phyloP scores from a whole-genome alignment of 148 eudicot genomes.

The Rhododendron molle region DNA sequence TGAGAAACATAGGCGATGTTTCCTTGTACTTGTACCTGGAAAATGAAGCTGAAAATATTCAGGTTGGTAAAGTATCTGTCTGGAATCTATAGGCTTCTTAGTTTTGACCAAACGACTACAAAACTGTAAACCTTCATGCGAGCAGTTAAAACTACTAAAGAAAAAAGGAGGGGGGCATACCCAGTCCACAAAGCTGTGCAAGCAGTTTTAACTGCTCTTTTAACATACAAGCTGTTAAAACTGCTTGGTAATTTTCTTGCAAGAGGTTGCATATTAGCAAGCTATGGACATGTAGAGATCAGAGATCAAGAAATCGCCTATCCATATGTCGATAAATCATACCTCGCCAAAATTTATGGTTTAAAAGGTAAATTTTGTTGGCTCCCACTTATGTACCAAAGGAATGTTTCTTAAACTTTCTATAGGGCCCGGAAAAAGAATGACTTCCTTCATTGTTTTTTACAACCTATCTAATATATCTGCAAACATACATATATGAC shows the following conservation, averaged over 20 bases:
- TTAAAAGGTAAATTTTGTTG: background rate
- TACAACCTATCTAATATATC: background rate
- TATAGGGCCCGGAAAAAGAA: background rate
- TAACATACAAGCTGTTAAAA: background rate
- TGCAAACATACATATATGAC: background rate
- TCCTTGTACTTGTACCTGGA: constrained; percentile 49
- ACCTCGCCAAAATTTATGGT: background rate
- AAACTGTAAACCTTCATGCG: background rate
- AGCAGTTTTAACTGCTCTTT: too few species aligned
- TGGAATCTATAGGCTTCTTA: background rate
- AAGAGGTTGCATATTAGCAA: background rate
- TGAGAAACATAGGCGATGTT: constrained; percentile 62
- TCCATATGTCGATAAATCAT: background rate
- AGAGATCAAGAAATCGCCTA: background rate
- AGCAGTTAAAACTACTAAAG: background rate
- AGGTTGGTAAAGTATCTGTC: background rate
- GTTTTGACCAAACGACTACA: background rate
- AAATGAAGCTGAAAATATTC: constrained; percentile 1
- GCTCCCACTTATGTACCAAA: background rate
- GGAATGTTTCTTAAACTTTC: background rate
- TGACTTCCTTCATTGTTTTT: background rate
- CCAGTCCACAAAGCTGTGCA: background rate
- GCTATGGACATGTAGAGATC: background rate
- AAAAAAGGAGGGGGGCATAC: background rate
- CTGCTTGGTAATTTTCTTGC: background rate